These are phyloP conservation scores for Fusarium nygamai DNA, from an alignment of 2,329 filamentous ascomycete species.

Conservation along the genomic window DNA sequence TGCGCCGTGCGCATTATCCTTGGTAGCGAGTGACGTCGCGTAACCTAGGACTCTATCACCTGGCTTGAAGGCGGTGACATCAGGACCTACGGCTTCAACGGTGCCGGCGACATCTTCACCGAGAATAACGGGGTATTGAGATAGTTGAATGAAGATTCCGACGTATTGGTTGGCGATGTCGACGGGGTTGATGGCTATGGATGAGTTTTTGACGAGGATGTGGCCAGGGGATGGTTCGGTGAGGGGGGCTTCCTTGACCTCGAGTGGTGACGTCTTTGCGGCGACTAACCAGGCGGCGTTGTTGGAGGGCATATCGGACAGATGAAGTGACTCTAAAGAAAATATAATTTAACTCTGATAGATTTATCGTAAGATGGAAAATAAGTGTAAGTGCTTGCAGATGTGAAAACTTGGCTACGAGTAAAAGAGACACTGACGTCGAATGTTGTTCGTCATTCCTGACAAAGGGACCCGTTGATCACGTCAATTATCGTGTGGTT, in stretches of 20 bases:
- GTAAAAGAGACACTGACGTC: background rate
- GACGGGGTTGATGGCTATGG: conserved; percentile 47
- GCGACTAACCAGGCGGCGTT: conserved; percentile 15
- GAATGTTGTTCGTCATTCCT: background rate
- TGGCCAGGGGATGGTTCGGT: background rate
- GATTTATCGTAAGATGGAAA: background rate
- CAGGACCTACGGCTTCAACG: conserved; percentile 45
- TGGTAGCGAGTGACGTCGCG: conserved; percentile 46
- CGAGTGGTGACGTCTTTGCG: conserved; percentile 24
- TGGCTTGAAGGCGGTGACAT: conserved; percentile 29
- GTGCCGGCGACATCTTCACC: conserved; percentile 48
- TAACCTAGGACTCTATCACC: conserved; percentile 39
- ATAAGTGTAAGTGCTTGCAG: background rate
- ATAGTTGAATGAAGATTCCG: background rate
- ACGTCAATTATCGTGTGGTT: conserved; percentile 6
- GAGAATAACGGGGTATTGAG: conserved; percentile 37
- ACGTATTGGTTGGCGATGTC: conserved; percentile 40
- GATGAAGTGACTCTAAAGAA: too few relatives aligned
- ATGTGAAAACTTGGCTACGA: background rate
- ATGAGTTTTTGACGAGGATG: conserved; percentile 44
- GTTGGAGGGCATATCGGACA: conserved; percentile 25
- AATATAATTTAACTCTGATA: too few relatives aligned
- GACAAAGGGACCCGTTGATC: background rate
- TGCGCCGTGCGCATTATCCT: conserved; percentile 33
- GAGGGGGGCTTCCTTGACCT: conserved; percentile 26